A percentile compares a stretch with the other conserved stretches of the same genome.
phyloP scores from a whole-genome alignment of 2,329 filamentous ascomycete species.

The Triangularia setosa region DNA sequence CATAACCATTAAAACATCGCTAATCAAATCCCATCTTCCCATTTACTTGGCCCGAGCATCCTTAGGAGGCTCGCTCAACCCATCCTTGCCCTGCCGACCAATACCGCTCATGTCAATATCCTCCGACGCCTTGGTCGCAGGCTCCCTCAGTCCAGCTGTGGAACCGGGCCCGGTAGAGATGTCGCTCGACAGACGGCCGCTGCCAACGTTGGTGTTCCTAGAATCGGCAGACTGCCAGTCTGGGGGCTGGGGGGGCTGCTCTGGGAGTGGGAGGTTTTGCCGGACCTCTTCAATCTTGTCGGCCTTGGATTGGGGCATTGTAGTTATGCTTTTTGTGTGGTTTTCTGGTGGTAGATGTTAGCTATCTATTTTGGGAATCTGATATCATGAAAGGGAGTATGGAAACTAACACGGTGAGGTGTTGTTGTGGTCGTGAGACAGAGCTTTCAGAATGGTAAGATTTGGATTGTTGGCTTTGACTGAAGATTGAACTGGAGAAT shows the following conservation, averaged over 20 bases:
- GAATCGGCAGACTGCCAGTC: conserved; percentile 74
- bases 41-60: not conserved
- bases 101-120: conserved; percentile 55
- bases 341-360: not conserved
- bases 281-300: conserved; percentile 64
- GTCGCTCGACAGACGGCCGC: conserved; percentile 43
- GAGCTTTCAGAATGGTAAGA: not conserved
- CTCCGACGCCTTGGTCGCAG: conserved; percentile 52
- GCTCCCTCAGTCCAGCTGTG: conserved; percentile 52
- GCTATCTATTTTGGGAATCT: not conserved
- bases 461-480: not conserved
- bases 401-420: not conserved
- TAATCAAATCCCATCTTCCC: not conserved
- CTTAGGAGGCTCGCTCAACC: not conserved
- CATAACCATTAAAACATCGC: not conserved
- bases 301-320: conserved; percentile 52
- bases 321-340: conserved; percentile 1
- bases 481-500: not conserved
- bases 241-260: conserved; percentile 69
- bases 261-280: conserved; percentile 73
- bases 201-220: conserved; percentile 64
- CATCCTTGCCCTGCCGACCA: conserved; percentile 51
- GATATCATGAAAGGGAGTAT: too few relatives aligned
- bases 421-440: not conserved
- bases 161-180: conserved; percentile 48